Evolutionary conservation across 2,329 filamentous ascomycete genomes (phyloP).

Genomic region (Aspergillus terreus): DNA sequence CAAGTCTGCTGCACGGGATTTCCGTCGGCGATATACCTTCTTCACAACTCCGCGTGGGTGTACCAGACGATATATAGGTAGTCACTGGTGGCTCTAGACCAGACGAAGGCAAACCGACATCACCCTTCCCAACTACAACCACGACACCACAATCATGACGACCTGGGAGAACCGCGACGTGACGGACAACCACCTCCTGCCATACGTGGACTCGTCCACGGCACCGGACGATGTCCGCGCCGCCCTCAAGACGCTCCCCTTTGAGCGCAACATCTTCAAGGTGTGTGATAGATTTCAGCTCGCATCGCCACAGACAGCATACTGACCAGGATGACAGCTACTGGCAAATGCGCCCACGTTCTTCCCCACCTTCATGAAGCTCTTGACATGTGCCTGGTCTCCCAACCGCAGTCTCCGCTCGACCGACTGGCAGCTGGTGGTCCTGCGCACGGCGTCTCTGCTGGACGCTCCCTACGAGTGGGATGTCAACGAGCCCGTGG

Average conservation of each 20-base stretch:
- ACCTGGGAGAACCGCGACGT: not conserved
- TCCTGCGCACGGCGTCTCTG: not conserved
- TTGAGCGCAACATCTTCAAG: conserved; percentile 1
- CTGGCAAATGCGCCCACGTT: conserved; percentile 1
- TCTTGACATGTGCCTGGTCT: not conserved
- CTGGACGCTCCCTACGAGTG: not conserved
- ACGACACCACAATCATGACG: not conserved
- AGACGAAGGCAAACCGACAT: not conserved
- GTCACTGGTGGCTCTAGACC: not conserved
- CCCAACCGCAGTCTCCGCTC: not conserved
- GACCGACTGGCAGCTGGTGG: not conserved
- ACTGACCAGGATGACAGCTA: not conserved
- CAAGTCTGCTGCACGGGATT: too few species aligned
- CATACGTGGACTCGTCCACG: not conserved
- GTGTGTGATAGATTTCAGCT: not conserved
- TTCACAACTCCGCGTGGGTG: not conserved
- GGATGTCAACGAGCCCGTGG: conserved; percentile 1
- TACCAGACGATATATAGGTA: not conserved
- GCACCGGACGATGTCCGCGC: not conserved
- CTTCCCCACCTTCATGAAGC: conserved; percentile 2
- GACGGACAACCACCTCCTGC: not conserved
- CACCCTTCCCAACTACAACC: not conserved
- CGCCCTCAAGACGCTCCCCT: not conserved
- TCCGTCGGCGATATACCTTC: too few species aligned
- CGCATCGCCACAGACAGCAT: not conserved